A percentile compares a stretch with the other conserved stretches of the same genome.
phyloP scores from a whole-genome alignment of 768 basidiomycete genomes.

The Nidula microcarpa region DNA sequence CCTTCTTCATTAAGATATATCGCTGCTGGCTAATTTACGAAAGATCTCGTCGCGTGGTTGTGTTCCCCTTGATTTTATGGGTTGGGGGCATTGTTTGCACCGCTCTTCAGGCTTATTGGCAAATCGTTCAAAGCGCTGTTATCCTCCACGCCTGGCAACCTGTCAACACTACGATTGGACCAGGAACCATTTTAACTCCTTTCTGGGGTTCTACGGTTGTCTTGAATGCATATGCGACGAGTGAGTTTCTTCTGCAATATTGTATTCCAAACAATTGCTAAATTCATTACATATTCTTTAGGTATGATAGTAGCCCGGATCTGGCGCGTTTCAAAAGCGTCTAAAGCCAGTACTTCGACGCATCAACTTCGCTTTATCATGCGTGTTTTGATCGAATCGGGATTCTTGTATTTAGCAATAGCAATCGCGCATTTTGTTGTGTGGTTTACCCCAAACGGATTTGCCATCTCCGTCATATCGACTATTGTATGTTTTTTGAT shows the following conservation, averaged over 20 bases:
- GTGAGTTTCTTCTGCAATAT: background rate
- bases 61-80: slow-evolving; percentile 5
- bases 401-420: slow-evolving; percentile 1
- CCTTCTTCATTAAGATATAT: slow-evolving; percentile 1
- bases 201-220: slow-evolving; percentile 4
- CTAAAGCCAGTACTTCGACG: background rate
- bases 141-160: background rate
- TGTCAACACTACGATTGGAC: slow-evolving; percentile 1
- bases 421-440: slow-evolving; percentile 1
- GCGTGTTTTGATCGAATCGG: slow-evolving; percentile 2
- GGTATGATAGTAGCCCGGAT: background rate
- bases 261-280: background rate
- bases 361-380: background rate
- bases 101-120: background rate
- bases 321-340: background rate
- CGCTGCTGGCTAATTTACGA: slow-evolving; percentile 5
- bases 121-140: background rate
- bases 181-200: slow-evolving; percentile 1
- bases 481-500: background rate
- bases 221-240: slow-evolving; percentile 1
- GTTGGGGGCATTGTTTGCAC: background rate
- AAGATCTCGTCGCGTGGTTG: background rate
- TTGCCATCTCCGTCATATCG: slow-evolving; percentile 1
- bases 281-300: background rate
- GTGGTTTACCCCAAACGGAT: background rate